Conservation (phyloP, 2,329 filamentous ascomycete species). For the Fusarium sp. region DNA sequence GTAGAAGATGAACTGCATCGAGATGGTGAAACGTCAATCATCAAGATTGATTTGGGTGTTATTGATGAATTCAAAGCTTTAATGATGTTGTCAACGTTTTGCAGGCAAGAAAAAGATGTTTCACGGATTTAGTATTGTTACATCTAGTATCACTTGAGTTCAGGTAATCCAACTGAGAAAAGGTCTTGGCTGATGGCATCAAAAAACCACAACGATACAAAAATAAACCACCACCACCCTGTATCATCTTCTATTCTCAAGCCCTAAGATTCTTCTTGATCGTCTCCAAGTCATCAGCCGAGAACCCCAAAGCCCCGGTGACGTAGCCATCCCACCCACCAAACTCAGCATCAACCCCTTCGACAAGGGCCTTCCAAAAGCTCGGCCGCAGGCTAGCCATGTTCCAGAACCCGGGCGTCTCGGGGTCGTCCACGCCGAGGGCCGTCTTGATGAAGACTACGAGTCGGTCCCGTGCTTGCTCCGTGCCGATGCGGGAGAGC, state of each 20-base stretch:
- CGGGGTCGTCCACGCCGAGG: slow-evolving; percentile 47
- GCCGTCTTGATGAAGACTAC: slow-evolving; percentile 53
- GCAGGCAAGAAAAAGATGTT: not conserved
- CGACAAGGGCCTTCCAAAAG: slow-evolving; percentile 57
- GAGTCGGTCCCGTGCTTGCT: slow-evolving; percentile 59
- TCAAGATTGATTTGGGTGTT: not conserved
- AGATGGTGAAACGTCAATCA: slow-evolving; percentile 6
- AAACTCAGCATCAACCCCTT: slow-evolving; percentile 53
- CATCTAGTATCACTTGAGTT: not conserved
- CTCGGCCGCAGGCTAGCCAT: slow-evolving; percentile 53
- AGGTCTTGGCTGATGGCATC: not conserved
- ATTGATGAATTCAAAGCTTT: not conserved
- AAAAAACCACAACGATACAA: not conserved
- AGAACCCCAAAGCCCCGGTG: slow-evolving; percentile 55
- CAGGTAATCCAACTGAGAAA: not conserved
- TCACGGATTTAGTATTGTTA: not conserved
- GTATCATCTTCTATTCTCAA: not conserved
- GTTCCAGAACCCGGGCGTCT: slow-evolving; percentile 59
- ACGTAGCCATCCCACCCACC: slow-evolving; percentile 61
- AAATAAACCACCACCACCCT: not conserved
- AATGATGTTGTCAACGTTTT: not conserved
- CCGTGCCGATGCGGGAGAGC: slow-evolving; percentile 61
- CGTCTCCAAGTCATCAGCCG: slow-evolving; percentile 53
- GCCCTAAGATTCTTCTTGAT: slow-evolving; percentile 57
- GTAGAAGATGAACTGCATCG: not conserved